phyloP scores from a whole-genome alignment of 2,329 filamentous ascomycete species.

The Rutstroemia sydowiana region DNA sequence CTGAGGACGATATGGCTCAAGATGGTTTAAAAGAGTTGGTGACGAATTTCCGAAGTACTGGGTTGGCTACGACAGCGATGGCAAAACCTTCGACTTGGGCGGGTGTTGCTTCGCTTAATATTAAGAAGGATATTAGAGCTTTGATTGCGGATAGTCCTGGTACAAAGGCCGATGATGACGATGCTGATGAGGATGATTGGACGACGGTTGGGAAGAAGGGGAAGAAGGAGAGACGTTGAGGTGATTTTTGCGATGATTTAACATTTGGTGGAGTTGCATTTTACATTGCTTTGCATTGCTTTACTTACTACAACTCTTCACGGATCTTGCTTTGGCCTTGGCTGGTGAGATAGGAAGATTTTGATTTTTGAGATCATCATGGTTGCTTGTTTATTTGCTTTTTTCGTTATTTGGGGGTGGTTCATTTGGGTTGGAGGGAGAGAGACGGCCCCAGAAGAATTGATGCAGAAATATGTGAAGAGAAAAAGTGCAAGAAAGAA shows the following conservation, averaged over 20 bases:
- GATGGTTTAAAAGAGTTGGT: not conserved
- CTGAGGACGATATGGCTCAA: not conserved
- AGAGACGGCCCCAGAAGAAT: too few species aligned
- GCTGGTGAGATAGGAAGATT: too few species aligned
- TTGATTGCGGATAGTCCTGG: not conserved
- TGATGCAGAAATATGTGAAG: too few species aligned
- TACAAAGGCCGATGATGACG: not conserved
- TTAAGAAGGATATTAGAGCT: not conserved
- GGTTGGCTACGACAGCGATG: not conserved
- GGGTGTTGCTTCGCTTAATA: not conserved
- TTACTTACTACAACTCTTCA: too few species aligned
- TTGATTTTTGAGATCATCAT: too few species aligned
- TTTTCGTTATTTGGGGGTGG: too few species aligned
- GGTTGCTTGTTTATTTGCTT: too few species aligned
- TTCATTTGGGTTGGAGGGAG: too few species aligned
- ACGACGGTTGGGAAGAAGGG: conserved; percentile 4
- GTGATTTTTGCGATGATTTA: not conserved
- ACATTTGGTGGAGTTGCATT: not conserved
- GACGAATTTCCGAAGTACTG: not conserved
- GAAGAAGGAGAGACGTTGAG: not conserved
- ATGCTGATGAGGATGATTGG: conserved; percentile 1
- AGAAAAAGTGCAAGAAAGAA: too few species aligned
- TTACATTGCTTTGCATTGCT: not conserved
- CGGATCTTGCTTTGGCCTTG: too few species aligned
- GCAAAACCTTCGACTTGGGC: not conserved